Conservation (phyloP, 306 rosid species). For the Delonix regia region DNA sequence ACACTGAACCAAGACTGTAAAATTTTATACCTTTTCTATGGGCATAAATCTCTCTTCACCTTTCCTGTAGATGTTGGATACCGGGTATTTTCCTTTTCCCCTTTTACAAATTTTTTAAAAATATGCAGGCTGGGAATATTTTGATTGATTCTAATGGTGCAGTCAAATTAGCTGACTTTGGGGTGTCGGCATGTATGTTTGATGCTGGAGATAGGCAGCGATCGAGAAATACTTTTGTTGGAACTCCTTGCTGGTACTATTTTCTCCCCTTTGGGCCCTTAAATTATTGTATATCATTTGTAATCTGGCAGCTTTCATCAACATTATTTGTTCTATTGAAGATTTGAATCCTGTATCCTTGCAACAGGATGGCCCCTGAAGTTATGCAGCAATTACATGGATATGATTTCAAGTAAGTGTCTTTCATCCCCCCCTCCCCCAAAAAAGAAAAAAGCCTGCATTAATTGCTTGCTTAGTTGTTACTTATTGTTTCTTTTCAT, state of each 20-base stretch:
- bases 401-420: conserved; percentile 91
- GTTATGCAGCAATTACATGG: conserved; percentile 99
- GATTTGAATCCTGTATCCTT: conserved; percentile 31
- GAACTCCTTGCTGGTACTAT: conserved; percentile 97
- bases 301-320: conserved; percentile 19
- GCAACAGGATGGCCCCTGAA: conserved; percentile 99
- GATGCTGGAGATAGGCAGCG: conserved; percentile 95
- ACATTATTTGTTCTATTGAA: conserved; percentile 16
- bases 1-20: neutral
- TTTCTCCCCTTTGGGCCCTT: conserved; percentile 26
- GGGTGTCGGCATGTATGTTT: conserved; percentile 95
- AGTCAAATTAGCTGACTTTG: conserved; percentile 96
- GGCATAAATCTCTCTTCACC: conserved; percentile 14
- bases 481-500: neutral
- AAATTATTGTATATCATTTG: conserved; percentile 5
- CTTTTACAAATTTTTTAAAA: conserved; percentile 32
- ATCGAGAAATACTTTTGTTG: conserved; percentile 95
- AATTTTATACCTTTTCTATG: conserved; percentile 8
- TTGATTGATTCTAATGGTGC: conserved; percentile 84
- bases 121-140: conserved; percentile 90
- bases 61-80: conserved; percentile 19
- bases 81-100: conserved; percentile 16
- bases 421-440: conserved; percentile 17
- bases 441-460: no score
- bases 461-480: neutral